phyloP scores from a whole-genome alignment of 352 stramenopile genomes.

The Pelagophyceae sp. region DNA sequence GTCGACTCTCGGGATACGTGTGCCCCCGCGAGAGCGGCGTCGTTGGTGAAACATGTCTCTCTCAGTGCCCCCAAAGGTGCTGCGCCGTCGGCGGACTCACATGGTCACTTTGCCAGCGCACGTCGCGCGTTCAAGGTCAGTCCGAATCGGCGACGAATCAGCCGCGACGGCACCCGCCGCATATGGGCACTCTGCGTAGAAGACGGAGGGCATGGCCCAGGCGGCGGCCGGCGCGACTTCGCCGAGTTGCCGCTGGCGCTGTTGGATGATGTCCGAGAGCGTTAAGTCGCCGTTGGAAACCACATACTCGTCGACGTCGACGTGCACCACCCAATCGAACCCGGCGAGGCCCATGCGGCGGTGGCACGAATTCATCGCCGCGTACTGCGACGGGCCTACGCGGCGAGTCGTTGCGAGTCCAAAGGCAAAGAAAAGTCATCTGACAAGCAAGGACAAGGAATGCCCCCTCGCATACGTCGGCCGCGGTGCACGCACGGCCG shows the following conservation, averaged over 20 bases:
- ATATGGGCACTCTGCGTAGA: background rate
- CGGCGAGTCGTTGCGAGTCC: no score
- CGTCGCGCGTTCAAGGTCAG: background rate
- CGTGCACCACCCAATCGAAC: background rate
- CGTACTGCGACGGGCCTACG: background rate
- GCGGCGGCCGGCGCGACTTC: background rate
- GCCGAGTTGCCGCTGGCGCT: background rate
- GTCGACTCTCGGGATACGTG: no score
- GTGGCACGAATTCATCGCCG: constrained; percentile 1
- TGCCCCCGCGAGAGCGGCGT: no score
- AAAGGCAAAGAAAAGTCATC: no score
- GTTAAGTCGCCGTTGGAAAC: background rate
- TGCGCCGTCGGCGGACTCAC: no score
- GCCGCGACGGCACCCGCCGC: no score
- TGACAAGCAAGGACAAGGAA: no score
- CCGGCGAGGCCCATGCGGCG: background rate
- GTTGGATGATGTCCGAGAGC: background rate
- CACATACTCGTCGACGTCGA: constrained; percentile 7
- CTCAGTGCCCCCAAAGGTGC: no score
- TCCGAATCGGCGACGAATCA: no score
- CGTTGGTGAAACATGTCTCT: no score
- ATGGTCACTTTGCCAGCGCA: constrained; percentile 1
- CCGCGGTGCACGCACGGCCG: no score
- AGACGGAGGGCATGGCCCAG: constrained; percentile 6
- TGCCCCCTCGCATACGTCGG: no score